Percentiles rank a stretch among this genome's conserved stretches.
Conservation (phyloP, 1,284 basidiomycete genomes). For the Ganoderma sp. region DNA sequence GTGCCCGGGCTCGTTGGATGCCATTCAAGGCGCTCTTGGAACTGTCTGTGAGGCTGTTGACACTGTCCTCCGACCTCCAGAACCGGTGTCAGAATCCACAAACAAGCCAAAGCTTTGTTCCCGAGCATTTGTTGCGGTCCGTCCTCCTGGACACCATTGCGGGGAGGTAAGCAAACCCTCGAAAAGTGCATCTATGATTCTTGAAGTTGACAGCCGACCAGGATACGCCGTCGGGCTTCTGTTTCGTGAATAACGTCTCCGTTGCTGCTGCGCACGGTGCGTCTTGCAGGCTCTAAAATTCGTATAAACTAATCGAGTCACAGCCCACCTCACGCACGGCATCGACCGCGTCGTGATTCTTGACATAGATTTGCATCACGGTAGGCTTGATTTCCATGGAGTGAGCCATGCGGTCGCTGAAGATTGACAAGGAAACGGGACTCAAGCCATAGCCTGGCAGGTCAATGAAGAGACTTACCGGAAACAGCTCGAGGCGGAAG, state of each 20-base stretch:
- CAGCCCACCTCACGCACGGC: slow-evolving; percentile 82
- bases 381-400: slow-evolving; percentile 42
- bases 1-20: slow-evolving; percentile 70
- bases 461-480: slow-evolving; percentile 89
- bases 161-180: slow-evolving; percentile 54
- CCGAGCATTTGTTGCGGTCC: slow-evolving; percentile 80
- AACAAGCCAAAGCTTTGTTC: slow-evolving; percentile 1
- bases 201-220: slow-evolving; percentile 8
- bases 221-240: slow-evolving; percentile 88
- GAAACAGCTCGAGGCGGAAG: slow-evolving; percentile 61
- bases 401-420: slow-evolving; percentile 10
- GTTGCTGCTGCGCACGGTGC: slow-evolving; percentile 90
- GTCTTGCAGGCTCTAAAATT: slow-evolving; percentile 12
- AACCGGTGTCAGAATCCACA: slow-evolving; percentile 20
- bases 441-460: slow-evolving; percentile 89
- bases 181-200: too few relatives aligned
- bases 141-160: slow-evolving; percentile 93
- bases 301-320: not conserved
- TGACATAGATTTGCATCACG: slow-evolving; percentile 95
- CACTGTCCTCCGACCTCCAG: slow-evolving; percentile 47
- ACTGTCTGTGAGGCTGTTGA: slow-evolving; percentile 90
- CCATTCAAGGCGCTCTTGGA: slow-evolving; percentile 78
- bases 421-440: slow-evolving; percentile 82
- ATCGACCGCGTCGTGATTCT: slow-evolving; percentile 86
- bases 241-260: slow-evolving; percentile 93